Evolutionary conservation across 1,284 basidiomycete species (phyloP).

Genomic region (Puccinia triticina): DNA sequence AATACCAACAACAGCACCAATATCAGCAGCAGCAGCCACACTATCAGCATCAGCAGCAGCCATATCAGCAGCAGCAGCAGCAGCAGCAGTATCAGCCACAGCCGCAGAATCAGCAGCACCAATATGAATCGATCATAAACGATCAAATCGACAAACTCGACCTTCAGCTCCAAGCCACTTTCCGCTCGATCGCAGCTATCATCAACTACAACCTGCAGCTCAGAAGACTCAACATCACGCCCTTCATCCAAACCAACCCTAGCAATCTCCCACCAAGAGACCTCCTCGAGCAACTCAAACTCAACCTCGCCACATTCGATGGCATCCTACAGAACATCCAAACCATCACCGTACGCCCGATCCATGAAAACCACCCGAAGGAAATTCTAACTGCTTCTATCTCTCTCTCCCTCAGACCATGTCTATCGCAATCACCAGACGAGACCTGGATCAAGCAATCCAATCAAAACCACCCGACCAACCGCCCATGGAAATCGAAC

Average conservation of each 20-base stretch:
- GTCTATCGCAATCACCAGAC: conserved; percentile 3
- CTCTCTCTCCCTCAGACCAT: neutral
- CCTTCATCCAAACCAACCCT: neutral
- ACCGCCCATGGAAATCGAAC: neutral
- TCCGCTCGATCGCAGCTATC: neutral
- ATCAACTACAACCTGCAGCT: conserved; percentile 6
- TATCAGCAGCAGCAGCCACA: neutral
- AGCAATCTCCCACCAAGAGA: conserved; percentile 6
- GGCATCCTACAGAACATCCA: neutral
- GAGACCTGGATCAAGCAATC: neutral
- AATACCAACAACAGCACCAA: neutral
- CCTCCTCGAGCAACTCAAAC: neutral
- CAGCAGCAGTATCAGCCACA: too few relatives aligned
- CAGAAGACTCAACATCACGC: conserved; percentile 7
- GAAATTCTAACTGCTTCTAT: neutral
- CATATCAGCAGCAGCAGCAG: neutral
- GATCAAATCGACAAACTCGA: conserved; percentile 16
- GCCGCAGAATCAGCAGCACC: neutral
- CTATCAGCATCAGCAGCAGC: neutral
- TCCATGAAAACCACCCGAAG: neutral
- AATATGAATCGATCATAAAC: neutral
- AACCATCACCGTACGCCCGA: neutral
- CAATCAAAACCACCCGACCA: neutral
- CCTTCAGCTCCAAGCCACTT: neutral
- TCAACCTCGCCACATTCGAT: conserved; percentile 10